phyloP scores from a whole-genome alignment of 768 basidiomycete genomes.

The Coprinopsis sp. region DNA sequence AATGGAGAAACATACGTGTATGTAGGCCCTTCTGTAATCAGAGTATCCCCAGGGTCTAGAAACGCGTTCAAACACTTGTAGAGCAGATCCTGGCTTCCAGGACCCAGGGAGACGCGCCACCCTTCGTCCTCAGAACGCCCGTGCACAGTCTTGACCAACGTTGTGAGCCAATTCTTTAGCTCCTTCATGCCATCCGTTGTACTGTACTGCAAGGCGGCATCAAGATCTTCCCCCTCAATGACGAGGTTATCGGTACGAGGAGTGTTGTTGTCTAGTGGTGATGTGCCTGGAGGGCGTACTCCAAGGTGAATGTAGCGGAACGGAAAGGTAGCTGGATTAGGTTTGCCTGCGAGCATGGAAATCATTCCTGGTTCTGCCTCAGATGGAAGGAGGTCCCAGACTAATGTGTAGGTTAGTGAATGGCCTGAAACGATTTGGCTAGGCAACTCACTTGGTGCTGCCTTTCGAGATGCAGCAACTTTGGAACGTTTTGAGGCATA shows the following conservation, averaged over 20 bases:
- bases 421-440: neutral
- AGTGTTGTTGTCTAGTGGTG: no score
- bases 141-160: slow-evolving; percentile 57
- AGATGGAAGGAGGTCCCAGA: slow-evolving; percentile 54
- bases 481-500: neutral
- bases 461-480: slow-evolving; percentile 23
- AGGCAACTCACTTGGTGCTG: slow-evolving; percentile 40
- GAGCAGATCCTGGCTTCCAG: slow-evolving; percentile 73
- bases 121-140: slow-evolving; percentile 28
- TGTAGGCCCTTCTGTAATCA: slow-evolving; percentile 75
- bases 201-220: slow-evolving; percentile 59
- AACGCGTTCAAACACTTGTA: slow-evolving; percentile 72
- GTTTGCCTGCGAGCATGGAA: slow-evolving; percentile 74
- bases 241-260: slow-evolving; percentile 28
- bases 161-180: slow-evolving; percentile 56
- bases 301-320: slow-evolving; percentile 62
- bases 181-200: slow-evolving; percentile 53
- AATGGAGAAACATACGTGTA: slow-evolving; percentile 47
- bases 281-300: slow-evolving; percentile 30
- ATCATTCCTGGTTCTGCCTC: slow-evolving; percentile 63
- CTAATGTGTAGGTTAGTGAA: slow-evolving; percentile 22
- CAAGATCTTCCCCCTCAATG: slow-evolving; percentile 49
- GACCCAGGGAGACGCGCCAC: slow-evolving; percentile 38
- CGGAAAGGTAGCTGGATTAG: slow-evolving; percentile 73
- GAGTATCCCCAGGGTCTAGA: slow-evolving; percentile 68